A percentile compares a stretch with the other conserved stretches of the same genome.
Conservation (phyloP, 495 filamentous ascomycete species). For the Immersiella caudata region DNA sequence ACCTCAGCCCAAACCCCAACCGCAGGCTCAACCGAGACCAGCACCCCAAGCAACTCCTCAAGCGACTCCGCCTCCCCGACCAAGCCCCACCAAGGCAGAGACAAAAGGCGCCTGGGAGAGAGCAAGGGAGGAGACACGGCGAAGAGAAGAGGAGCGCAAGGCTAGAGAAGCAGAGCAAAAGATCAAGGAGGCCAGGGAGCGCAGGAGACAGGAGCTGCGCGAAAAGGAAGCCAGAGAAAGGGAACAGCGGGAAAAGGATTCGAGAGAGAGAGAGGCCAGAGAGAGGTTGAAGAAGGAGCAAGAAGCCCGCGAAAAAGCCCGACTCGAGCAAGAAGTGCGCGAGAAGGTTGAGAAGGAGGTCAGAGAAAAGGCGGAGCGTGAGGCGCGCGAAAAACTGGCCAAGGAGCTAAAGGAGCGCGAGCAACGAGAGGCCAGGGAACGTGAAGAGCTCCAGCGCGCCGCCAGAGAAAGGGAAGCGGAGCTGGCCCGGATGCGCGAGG, state of each 20-base stretch:
- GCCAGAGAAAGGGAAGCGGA: constrained; percentile 10
- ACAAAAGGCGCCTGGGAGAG: constrained; percentile 66
- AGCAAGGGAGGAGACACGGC: constrained; percentile 68
- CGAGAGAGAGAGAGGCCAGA: constrained; percentile 40
- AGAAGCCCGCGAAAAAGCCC: constrained; percentile 45
- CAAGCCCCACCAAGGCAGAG: constrained; percentile 27
- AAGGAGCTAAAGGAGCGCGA: constrained; percentile 38
- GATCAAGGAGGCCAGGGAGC: constrained; percentile 53
- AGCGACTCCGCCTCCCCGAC: constrained; percentile 36
- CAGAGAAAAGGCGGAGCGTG: constrained; percentile 36
- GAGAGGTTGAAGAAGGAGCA: constrained; percentile 44
- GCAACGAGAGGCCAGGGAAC: constrained; percentile 36
- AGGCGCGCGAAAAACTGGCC: constrained; percentile 30
- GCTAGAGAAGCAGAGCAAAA: constrained; percentile 52
- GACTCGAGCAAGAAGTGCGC: constrained; percentile 51
- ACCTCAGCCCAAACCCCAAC: constrained; percentile 16
- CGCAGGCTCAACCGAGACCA: constrained; percentile 16
- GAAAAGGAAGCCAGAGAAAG: constrained; percentile 66
- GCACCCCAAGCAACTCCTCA: constrained; percentile 35
- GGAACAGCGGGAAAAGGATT: constrained; percentile 55
- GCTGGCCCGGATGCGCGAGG: neutral
- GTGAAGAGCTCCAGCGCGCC: neutral
- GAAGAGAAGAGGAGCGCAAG: constrained; percentile 64
- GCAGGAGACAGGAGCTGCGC: constrained; percentile 55
- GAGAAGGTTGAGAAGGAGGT: constrained; percentile 45